These are phyloP conservation scores for Penicillium fuscoglaucum DNA, from an alignment of 2,329 filamentous ascomycete genomes.

Conservation along the genomic window DNA sequence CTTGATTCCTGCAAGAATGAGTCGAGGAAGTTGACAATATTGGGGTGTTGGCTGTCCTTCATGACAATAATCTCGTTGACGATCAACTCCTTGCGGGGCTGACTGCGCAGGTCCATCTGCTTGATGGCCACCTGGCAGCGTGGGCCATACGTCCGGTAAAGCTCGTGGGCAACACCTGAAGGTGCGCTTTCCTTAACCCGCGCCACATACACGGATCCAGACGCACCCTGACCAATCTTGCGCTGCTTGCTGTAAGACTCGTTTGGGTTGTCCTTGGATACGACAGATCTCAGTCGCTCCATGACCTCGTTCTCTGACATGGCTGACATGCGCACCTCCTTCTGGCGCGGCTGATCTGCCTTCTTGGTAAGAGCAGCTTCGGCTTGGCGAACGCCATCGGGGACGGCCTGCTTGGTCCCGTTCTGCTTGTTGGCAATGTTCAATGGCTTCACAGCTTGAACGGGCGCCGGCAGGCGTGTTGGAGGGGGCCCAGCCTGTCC, in stretches of 20 bases:
- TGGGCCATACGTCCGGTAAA: conserved; percentile 75
- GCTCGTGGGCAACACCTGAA: conserved; percentile 74
- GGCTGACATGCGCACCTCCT: conserved; percentile 96
- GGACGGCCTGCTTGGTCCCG: conserved; percentile 44
- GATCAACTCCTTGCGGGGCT: conserved; percentile 95
- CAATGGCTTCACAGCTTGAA: conserved; percentile 68
- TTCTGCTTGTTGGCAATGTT: conserved; percentile 71
- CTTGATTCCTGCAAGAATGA: conserved; percentile 95
- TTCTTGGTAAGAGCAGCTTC: conserved; percentile 87
- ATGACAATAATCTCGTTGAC: conserved; percentile 99
- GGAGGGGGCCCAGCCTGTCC: conserved; percentile 47
- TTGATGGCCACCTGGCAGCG: conserved; percentile 96
- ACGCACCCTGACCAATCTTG: conserved; percentile 98
- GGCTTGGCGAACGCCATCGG: conserved; percentile 80
- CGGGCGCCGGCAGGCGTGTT: conserved; percentile 60
- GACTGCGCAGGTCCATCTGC: conserved; percentile 98
- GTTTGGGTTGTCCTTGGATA: conserved; percentile 92
- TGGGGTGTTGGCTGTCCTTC: conserved; percentile 97
- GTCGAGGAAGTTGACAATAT: conserved; percentile 98
- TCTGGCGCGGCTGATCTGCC: conserved; percentile 66
- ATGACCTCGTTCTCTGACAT: conserved; percentile 98
- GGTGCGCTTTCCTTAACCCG: conserved; percentile 86
- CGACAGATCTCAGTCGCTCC: conserved; percentile 89
- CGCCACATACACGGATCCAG: conserved; percentile 95
- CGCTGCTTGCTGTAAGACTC: conserved; percentile 98